Conservation (phyloP, 345 rosid genomes). For the Pistacia vera region DNA sequence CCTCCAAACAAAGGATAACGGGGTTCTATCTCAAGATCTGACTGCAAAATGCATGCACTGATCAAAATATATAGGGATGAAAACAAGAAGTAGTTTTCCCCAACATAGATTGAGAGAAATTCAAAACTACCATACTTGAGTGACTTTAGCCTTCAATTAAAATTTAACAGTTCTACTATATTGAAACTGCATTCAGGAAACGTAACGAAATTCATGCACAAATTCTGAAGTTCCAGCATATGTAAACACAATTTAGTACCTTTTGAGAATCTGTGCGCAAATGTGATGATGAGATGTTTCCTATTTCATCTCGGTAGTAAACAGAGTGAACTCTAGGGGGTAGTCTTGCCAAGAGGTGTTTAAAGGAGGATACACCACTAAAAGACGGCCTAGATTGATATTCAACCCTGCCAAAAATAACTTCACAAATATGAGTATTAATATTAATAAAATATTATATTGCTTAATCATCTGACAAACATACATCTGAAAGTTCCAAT, state of each 20-base stretch:
- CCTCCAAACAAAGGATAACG: slow-evolving; percentile 98
- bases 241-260: slow-evolving; percentile 32
- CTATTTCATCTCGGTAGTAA: slow-evolving; percentile 92
- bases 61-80: slow-evolving; percentile 17
- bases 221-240: neutral
- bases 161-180: neutral
- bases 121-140: neutral
- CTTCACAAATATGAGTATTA: slow-evolving; percentile 14
- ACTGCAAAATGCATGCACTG: slow-evolving; percentile 49
- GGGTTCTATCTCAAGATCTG: slow-evolving; percentile 96
- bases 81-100: slow-evolving; percentile 1
- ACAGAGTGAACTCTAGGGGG: slow-evolving; percentile 97
- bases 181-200: slow-evolving; percentile 12
- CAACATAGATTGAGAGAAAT: neutral
- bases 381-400: slow-evolving; percentile 73
- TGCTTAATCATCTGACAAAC: neutral
- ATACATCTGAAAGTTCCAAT: neutral
- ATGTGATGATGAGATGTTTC: slow-evolving; percentile 91
- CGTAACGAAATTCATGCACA: neutral
- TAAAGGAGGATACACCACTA: slow-evolving; percentile 84
- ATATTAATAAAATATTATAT: neutral
- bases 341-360: slow-evolving; percentile 70
- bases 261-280: slow-evolving; percentile 63
- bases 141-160: slow-evolving; percentile 1
- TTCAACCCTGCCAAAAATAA: slow-evolving; percentile 79